Conservation (phyloP, 768 basidiomycete species). For the Amanita molliuscula region DNA sequence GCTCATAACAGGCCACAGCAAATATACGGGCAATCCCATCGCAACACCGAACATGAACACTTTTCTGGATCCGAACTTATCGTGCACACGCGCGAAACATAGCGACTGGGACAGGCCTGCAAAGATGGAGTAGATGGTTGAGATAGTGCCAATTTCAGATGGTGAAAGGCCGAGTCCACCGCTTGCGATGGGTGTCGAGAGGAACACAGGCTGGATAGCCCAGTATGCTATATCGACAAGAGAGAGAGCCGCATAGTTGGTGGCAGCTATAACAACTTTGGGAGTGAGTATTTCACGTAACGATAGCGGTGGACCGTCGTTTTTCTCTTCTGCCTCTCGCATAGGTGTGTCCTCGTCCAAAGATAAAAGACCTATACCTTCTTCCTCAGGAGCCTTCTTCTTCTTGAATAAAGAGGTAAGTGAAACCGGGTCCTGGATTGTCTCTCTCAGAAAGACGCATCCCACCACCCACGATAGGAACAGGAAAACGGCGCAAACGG, state of each 20-base stretch:
- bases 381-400: too few species aligned
- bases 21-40: conserved; percentile 29
- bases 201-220: conserved; percentile 53
- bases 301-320: conserved; percentile 21
- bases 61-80: conserved; percentile 36
- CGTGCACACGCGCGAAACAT: conserved; percentile 39
- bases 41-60: conserved; percentile 36
- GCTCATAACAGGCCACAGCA: conserved; percentile 32
- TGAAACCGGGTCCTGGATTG: not conserved
- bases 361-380: too few species aligned
- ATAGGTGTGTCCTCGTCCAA: too few species aligned
- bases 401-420: too few species aligned
- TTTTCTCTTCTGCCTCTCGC: not conserved
- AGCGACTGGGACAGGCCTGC: conserved; percentile 47
- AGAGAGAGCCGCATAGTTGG: conserved; percentile 45
- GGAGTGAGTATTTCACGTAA: conserved; percentile 32
- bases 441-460: conserved; percentile 37
- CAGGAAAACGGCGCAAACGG: conserved; percentile 41
- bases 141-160: conserved; percentile 47
- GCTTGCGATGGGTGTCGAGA: conserved; percentile 46
- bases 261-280: conserved; percentile 37
- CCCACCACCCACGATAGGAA: conserved; percentile 34
- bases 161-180: conserved; percentile 53
- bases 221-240: conserved; percentile 47
- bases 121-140: conserved; percentile 38